These are phyloP conservation scores for Silene noctiflora DNA, from an alignment of 179 eudicot genomes.

Conservation along the genomic window DNA sequence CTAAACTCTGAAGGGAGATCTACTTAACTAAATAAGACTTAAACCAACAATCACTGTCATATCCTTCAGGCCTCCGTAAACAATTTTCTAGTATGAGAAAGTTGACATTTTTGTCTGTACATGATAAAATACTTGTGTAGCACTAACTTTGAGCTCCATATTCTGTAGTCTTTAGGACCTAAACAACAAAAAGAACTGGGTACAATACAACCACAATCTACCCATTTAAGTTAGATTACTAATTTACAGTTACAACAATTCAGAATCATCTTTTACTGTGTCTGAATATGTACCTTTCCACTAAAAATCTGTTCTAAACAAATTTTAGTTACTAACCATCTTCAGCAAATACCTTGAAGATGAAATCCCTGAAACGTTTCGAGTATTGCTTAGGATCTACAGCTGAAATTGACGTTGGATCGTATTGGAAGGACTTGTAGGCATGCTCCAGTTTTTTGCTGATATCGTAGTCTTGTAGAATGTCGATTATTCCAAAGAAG, in stretches of 20 bases:
- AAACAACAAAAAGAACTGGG: slow-evolving; percentile 16
- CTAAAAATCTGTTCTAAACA: slow-evolving; percentile 19
- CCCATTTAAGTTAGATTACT: slow-evolving; percentile 21
- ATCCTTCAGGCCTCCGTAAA: background rate
- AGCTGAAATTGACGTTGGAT: slow-evolving; percentile 81
- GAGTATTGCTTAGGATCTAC: slow-evolving; percentile 82
- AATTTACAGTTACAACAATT: slow-evolving; percentile 29
- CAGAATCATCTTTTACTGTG: slow-evolving; percentile 14
- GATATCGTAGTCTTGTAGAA: slow-evolving; percentile 80
- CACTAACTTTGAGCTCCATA: slow-evolving; percentile 18
- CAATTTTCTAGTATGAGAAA: slow-evolving; percentile 17
- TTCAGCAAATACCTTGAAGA: slow-evolving; percentile 57
- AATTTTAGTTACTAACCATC: slow-evolving; percentile 30
- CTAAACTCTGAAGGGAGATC: no score
- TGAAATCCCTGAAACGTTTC: slow-evolving; percentile 72
- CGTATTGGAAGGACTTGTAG: slow-evolving; percentile 73
- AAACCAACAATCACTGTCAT: background rate
- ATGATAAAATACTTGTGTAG: slow-evolving; percentile 18
- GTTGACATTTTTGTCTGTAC: slow-evolving; percentile 32
- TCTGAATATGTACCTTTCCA: slow-evolving; percentile 30
- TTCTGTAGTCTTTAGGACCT: slow-evolving; percentile 8
- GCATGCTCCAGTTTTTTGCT: slow-evolving; percentile 93
- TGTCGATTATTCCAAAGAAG: slow-evolving; percentile 77
- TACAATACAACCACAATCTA: slow-evolving; percentile 19
- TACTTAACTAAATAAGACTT: background rate